Evolutionary conservation across 257 asterid genomes (phyloP).

Genomic region (Jaltomata sinuosa): DNA sequence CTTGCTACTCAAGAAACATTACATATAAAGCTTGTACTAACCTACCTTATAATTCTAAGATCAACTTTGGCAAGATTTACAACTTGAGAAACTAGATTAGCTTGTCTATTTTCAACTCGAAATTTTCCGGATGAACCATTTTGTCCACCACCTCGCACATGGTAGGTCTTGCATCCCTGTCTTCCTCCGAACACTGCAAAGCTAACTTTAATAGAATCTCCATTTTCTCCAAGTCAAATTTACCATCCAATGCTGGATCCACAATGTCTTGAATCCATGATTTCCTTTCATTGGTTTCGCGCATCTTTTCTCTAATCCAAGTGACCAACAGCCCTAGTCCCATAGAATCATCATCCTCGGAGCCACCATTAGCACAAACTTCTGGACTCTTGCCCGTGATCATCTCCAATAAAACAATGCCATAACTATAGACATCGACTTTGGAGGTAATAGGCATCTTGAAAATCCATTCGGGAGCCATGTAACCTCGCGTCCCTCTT

Average conservation of each 20-base stretch:
- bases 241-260: conserved; percentile 17
- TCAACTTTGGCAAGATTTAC: background rate
- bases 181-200: conserved; percentile 20
- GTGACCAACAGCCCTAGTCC: conserved; percentile 9
- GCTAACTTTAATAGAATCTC: conserved; percentile 18
- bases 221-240: conserved; percentile 7
- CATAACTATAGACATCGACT: conserved; percentile 39
- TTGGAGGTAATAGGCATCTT: conserved; percentile 32
- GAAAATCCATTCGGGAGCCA: conserved; percentile 46
- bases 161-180: conserved; percentile 24
- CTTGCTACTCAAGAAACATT: background rate
- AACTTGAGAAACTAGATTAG: background rate
- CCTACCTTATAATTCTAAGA: background rate
- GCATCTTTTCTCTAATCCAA: conserved; percentile 25
- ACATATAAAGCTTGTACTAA: background rate
- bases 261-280: conserved; percentile 13
- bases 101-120: background rate
- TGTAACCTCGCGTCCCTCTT: conserved; percentile 39
- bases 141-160: conserved; percentile 24
- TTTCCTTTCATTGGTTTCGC: background rate
- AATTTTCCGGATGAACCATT: conserved; percentile 7
- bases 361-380: background rate
- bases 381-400: conserved; percentile 17
- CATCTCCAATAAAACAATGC: conserved; percentile 32
- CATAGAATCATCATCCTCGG: background rate